Evolutionary conservation across 202 grass and related monocot species (phyloP).

Genomic region (Setaria viridis): DNA sequence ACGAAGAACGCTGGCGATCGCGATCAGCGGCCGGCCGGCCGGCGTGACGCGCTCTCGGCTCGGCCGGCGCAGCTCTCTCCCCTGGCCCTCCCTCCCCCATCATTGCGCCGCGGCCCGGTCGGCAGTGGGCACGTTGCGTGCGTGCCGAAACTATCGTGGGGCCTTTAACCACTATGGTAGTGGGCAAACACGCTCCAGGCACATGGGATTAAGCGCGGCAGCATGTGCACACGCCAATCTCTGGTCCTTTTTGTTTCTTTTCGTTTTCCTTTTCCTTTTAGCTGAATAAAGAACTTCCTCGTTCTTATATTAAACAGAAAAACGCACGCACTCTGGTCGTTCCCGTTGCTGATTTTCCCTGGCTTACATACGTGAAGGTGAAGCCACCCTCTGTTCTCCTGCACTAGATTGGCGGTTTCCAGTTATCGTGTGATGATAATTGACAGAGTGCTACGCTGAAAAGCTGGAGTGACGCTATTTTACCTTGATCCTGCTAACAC

Average conservation of each 20-base stretch:
- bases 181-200: background rate
- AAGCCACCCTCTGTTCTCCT: too few relatives aligned
- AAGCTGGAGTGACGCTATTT: too few relatives aligned
- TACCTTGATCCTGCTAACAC: too few relatives aligned
- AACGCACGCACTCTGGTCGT: background rate
- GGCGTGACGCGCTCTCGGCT: background rate
- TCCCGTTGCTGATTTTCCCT: background rate
- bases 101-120: background rate
- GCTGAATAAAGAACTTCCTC: background rate
- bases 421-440: too few relatives aligned
- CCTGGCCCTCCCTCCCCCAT: background rate
- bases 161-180: too few relatives aligned
- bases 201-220: background rate
- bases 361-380: too few relatives aligned
- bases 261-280: background rate
- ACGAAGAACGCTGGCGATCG: slow-evolving; percentile 8
- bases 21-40: slow-evolving; percentile 1
- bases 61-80: too few relatives aligned
- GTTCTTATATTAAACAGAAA: background rate
- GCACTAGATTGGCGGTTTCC: too few relatives aligned
- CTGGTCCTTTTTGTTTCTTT: background rate
- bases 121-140: background rate
- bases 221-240: background rate
- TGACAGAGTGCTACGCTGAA: too few relatives aligned
- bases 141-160: background rate